Evolutionary conservation across 1,284 basidiomycete species (phyloP), one percentile per base, ranked within the genome.

Genomic region (Moesziomyces aphidis): DNA sequence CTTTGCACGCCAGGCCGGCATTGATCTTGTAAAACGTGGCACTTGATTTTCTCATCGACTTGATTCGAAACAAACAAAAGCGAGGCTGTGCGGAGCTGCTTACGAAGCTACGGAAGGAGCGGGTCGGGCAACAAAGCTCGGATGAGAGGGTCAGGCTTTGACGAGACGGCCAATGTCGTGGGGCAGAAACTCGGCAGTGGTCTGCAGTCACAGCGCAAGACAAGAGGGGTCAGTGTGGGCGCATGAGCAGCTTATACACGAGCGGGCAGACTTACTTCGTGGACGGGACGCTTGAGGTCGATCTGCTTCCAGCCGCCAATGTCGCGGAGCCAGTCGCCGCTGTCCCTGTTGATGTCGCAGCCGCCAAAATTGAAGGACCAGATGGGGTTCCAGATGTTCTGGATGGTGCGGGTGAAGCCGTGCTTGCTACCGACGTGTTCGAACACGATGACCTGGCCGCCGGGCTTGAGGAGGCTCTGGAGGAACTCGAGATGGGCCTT

Each of bases 401-500:
- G 78, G 5, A 74, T 34, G n/a, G 61, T 3, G 3, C 68, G 59
- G 1, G 77, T 72, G 1, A 66, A 54, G 0, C 39, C 42, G 21
- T 75, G 61, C 22, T 61, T 64, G 50, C 70, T 73, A 4, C 47
- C 64, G 10, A 77, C 75, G 58, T 81, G 79, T 57, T 81, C 79
- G 22, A 80, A 80, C 19, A 81, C 28, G 13, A 81, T 43, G 39
- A 81, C 61, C 50, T 76, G 65, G 5, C 79, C 79, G 3, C 78
- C 78, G 6, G 74, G 71, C 46, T 76, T 74, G 28, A 80, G 54
- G 4, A 77, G 62, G 21, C 57, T 55, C 47, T 73, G 75, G 13
- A 78, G 53, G 56, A 61, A 71, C 2, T 60, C 48, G 17, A 81
- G 59, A 43, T 79, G 78, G 4, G 51, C 39, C 50, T 80, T 69